phyloP scores from a whole-genome alignment of 2,329 filamentous ascomycete species.

The Bipolaris cookei region DNA sequence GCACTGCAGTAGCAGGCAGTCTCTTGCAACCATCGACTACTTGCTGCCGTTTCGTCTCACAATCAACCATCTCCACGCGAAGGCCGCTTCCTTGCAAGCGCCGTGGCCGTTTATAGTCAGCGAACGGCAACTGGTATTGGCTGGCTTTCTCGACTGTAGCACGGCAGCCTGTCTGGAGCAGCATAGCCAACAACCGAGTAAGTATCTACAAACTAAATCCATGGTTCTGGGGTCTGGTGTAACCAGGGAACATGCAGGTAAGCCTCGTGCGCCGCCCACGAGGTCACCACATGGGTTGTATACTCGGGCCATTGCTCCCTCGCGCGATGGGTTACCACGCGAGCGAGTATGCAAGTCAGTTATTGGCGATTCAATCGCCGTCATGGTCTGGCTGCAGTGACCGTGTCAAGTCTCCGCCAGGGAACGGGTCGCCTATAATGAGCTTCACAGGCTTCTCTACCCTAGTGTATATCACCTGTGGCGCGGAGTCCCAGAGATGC shows the following conservation, averaged over 20 bases:
- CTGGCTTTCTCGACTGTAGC: constrained; percentile 16
- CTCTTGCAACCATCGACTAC: not conserved
- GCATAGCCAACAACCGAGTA: constrained; percentile 11
- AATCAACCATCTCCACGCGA: constrained; percentile 1
- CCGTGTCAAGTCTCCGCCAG: not conserved
- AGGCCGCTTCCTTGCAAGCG: constrained; percentile 4
- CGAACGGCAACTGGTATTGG: constrained; percentile 3
- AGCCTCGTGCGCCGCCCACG: constrained; percentile 21
- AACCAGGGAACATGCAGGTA: constrained; percentile 17
- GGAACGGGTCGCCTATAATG: constrained; percentile 4
- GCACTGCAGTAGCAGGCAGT: not conserved
- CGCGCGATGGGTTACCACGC: constrained; percentile 1
- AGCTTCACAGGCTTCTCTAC: not conserved
- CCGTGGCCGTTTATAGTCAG: constrained; percentile 1
- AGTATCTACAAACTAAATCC: constrained; percentile 12
- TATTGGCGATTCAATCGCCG: not conserved
- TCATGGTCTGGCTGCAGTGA: not conserved
- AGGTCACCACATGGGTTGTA: constrained; percentile 8
- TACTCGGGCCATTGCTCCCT: constrained; percentile 2
- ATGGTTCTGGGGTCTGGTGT: constrained; percentile 17
- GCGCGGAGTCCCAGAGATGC: constrained; percentile 9
- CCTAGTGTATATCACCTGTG: constrained; percentile 11
- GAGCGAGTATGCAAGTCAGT: not conserved
- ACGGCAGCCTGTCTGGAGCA: constrained; percentile 4
- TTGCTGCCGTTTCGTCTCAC: constrained; percentile 3